These are phyloP conservation scores for Didymella segeticola DNA, from an alignment of 2,329 filamentous ascomycete genomes.

Conservation along the genomic window DNA sequence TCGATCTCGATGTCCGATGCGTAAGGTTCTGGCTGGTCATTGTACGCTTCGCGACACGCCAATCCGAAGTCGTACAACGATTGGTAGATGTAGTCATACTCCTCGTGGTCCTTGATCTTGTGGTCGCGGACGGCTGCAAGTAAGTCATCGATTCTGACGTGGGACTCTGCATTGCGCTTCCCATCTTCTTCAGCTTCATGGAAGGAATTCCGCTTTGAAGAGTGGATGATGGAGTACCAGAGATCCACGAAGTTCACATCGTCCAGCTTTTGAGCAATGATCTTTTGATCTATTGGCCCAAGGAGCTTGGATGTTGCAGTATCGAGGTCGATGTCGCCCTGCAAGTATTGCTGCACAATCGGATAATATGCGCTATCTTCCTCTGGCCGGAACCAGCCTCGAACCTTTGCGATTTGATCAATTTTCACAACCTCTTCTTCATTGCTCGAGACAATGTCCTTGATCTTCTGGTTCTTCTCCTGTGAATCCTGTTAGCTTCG, in stretches of 20 bases:
- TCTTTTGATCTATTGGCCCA: conserved; percentile 35
- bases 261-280: conserved; percentile 24
- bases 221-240: conserved; percentile 43
- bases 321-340: conserved; percentile 21
- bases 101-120: conserved; percentile 24
- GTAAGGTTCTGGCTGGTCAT: conserved; percentile 35
- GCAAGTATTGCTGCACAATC: conserved; percentile 33
- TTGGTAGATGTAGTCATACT: conserved; percentile 30
- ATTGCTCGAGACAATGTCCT: conserved; percentile 24
- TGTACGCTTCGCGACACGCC: conserved; percentile 38
- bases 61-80: conserved; percentile 32
- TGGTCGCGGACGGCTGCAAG: conserved; percentile 36
- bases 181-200: conserved; percentile 2
- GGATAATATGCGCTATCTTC: conserved; percentile 32
- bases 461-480: conserved; percentile 29
- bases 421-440: conserved; percentile 29
- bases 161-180: conserved; percentile 5
- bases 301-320: conserved; percentile 28
- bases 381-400: conserved; percentile 39
- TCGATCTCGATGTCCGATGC: conserved; percentile 32
- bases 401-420: conserved; percentile 39
- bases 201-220: conserved; percentile 34
- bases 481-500: conserved; percentile 12
- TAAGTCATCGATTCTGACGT: conserved; percentile 30
- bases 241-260: conserved; percentile 33